phyloP scores from a whole-genome alignment of 1,284 basidiomycete genomes.

The Trichosporon coremiiforme region DNA sequence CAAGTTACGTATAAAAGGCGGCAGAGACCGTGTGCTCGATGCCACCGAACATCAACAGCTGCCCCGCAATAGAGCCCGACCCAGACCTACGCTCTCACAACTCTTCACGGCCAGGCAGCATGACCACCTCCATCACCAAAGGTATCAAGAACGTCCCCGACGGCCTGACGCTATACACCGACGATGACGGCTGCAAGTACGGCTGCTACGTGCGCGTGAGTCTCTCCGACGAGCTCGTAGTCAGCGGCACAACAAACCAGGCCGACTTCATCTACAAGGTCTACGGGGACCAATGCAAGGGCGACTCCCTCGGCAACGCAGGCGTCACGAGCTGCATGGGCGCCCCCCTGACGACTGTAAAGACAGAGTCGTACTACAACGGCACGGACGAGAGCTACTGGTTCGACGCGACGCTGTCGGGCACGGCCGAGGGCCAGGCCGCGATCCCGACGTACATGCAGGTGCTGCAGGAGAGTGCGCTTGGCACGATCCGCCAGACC shows the following conservation, averaged over 20 bases:
- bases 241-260: background rate
- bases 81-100: too few relatives aligned
- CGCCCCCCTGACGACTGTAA: background rate
- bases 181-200: background rate
- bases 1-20: too few relatives aligned
- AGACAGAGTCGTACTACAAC: background rate
- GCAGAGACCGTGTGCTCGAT: too few relatives aligned
- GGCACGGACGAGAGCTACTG: background rate
- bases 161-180: background rate
- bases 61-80: too few relatives aligned
- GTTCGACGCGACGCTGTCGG: background rate
- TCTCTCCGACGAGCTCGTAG: background rate
- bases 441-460: background rate
- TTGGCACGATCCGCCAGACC: background rate
- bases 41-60: too few relatives aligned
- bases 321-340: background rate
- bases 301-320: background rate
- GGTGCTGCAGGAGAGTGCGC: background rate
- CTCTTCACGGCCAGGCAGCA: background rate
- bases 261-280: slow-evolving; percentile 4
- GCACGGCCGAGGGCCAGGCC: background rate
- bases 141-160: background rate
- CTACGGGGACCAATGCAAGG: background rate
- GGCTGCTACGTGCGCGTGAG: background rate
- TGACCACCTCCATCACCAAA: background rate